phyloP scores from a whole-genome alignment of 2,329 filamentous ascomycete species.

The Fusarium xylarioides region DNA sequence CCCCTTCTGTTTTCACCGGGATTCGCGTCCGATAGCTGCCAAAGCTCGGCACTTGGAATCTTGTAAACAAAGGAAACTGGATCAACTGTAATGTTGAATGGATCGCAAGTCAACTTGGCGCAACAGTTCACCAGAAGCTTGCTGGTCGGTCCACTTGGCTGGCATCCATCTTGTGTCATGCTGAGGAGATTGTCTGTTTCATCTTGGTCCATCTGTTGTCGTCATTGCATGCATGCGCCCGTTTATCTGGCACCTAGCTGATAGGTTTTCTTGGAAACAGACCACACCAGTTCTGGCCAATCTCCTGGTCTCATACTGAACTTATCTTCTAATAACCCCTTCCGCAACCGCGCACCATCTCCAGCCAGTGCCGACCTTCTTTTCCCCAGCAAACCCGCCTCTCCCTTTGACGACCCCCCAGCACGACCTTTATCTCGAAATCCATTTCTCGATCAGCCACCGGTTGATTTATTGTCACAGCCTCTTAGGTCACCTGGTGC shows the following conservation, averaged over 20 bases:
- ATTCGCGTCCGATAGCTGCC: constrained; percentile 28
- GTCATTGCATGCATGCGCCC: constrained; percentile 45
- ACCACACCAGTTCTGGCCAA: constrained; percentile 39
- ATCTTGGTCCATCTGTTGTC: constrained; percentile 43
- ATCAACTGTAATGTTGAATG: constrained; percentile 26
- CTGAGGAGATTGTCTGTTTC: constrained; percentile 47
- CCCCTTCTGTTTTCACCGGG: constrained; percentile 31
- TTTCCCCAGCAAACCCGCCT: constrained; percentile 55
- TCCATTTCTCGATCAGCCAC: constrained; percentile 74
- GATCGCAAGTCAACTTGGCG: constrained; percentile 40
- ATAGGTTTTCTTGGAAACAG: constrained; percentile 40
- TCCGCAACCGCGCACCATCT: constrained; percentile 76
- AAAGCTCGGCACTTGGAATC: constrained; percentile 37
- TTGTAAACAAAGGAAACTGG: constrained; percentile 34
- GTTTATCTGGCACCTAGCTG: constrained; percentile 40
- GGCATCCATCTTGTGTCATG: constrained; percentile 44
- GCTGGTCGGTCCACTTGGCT: constrained; percentile 41
- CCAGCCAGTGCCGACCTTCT: constrained; percentile 54
- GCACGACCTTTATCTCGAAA: constrained; percentile 75
- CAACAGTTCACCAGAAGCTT: constrained; percentile 36
- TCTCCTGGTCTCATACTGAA: constrained; percentile 65
- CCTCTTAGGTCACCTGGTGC: constrained; percentile 55
- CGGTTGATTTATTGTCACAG: constrained; percentile 46
- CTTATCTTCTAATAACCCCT: constrained; percentile 85
- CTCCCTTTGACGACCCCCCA: constrained; percentile 68